Percentiles rank a stretch among this genome's conserved stretches.
Evolutionary conservation across 2,329 filamentous ascomycete genomes (phyloP).

Genomic region (Aspergillus uvarum): DNA sequence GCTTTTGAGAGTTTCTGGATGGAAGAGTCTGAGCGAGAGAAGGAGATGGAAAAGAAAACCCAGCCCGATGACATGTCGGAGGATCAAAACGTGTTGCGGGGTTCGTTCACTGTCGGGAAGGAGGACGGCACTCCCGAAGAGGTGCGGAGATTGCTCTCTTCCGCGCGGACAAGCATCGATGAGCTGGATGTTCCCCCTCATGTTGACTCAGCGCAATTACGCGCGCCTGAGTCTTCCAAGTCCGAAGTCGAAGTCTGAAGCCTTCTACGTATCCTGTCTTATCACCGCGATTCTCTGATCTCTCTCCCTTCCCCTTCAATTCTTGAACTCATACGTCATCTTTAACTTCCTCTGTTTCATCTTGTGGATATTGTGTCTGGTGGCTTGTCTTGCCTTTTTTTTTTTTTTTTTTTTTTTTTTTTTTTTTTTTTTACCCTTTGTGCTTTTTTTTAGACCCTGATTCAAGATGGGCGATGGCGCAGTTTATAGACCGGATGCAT

Average conservation of each 20-base stretch:
- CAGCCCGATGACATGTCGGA: conserved; percentile 30
- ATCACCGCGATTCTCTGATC: not conserved
- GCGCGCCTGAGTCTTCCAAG: conserved; percentile 14
- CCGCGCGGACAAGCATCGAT: conserved; percentile 36
- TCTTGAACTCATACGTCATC: conserved; percentile 8
- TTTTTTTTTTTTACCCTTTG: not conserved
- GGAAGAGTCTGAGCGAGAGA: conserved; percentile 57
- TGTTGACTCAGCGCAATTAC: conserved; percentile 23
- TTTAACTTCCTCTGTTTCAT: conserved; percentile 8
- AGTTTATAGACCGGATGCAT: conserved; percentile 40
- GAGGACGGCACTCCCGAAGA: conserved; percentile 31
- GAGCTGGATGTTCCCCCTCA: conserved; percentile 30
- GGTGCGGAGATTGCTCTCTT: conserved; percentile 37
- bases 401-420: not conserved
- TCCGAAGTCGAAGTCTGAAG: conserved; percentile 7
- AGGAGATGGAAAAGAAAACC: conserved; percentile 43
- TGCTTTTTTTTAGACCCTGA: conserved; percentile 26
- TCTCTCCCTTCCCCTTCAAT: conserved; percentile 7
- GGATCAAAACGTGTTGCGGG: conserved; percentile 25
- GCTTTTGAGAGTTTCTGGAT: conserved; percentile 74
- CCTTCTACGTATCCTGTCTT: not conserved
- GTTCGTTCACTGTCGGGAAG: conserved; percentile 22
- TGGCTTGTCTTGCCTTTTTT: conserved; percentile 12
- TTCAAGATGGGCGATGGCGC: conserved; percentile 31
- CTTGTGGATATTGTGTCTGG: conserved; percentile 12